phyloP scores from a whole-genome alignment of 768 basidiomycete species.

The Trametes gibbosa region DNA sequence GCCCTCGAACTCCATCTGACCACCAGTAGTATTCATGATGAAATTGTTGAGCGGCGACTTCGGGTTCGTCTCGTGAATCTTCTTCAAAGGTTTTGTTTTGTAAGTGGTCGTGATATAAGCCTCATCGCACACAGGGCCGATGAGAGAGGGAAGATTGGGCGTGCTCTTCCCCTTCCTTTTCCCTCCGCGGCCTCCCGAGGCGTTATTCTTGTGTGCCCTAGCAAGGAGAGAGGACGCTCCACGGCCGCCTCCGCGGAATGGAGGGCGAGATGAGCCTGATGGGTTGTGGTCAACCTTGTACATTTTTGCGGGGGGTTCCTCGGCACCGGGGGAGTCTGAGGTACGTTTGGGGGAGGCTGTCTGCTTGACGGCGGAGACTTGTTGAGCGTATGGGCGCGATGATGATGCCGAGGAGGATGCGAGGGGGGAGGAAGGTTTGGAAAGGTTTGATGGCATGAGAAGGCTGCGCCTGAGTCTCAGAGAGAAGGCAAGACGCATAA shows the following conservation, averaged over 20 bases:
- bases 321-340: slow-evolving; percentile 13
- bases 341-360: slow-evolving; percentile 12
- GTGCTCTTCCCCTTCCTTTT: not conserved
- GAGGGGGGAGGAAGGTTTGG: slow-evolving; percentile 19
- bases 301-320: slow-evolving; percentile 21
- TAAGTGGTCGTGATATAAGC: slow-evolving; percentile 31
- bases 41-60: slow-evolving; percentile 53
- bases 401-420: slow-evolving; percentile 22
- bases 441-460: slow-evolving; percentile 56
- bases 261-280: slow-evolving; percentile 1
- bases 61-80: slow-evolving; percentile 40
- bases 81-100: slow-evolving; percentile 28
- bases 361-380: slow-evolving; percentile 26
- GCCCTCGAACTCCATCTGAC: slow-evolving; percentile 29
- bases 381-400: slow-evolving; percentile 37
- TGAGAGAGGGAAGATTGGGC: slow-evolving; percentile 15
- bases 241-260: slow-evolving; percentile 6
- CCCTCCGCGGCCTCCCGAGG: slow-evolving; percentile 11
- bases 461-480: slow-evolving; percentile 51
- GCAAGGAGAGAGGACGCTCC: slow-evolving; percentile 18
- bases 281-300: slow-evolving; percentile 15
- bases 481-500: slow-evolving; percentile 52
- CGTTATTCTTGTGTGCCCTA: slow-evolving; percentile 18
- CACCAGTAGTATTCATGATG: slow-evolving; percentile 20
- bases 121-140: slow-evolving; percentile 38